Conservation (phyloP, 371 early-diverging fungal species). For the Capniomyces stellatus region DNA sequence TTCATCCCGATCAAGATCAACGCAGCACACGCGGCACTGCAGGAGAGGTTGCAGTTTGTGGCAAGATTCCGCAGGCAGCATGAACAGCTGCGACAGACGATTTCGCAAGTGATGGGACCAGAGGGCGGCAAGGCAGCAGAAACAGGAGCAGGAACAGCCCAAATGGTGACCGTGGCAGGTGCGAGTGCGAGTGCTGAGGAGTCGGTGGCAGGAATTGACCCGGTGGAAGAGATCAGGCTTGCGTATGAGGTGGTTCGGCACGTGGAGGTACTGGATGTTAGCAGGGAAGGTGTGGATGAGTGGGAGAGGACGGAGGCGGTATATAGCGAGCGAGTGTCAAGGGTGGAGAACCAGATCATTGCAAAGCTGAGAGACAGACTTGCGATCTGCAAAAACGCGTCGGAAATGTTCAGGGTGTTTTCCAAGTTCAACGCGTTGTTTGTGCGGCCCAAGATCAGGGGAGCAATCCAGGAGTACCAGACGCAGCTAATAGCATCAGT, state of each 20-base stretch:
- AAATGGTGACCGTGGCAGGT: neutral
- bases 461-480: slow-evolving; percentile 98
- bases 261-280: slow-evolving; percentile 88
- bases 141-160: slow-evolving; percentile 1
- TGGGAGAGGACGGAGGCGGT: slow-evolving; percentile 82
- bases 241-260: slow-evolving; percentile 88
- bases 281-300: slow-evolving; percentile 79
- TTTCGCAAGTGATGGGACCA: slow-evolving; percentile 65
- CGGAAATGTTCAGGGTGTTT: slow-evolving; percentile 98
- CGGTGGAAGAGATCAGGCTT: slow-evolving; percentile 72
- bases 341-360: slow-evolving; percentile 95
- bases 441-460: slow-evolving; percentile 96
- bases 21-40: slow-evolving; percentile 75
- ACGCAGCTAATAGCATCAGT: slow-evolving; percentile 91
- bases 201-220: slow-evolving; percentile 18
- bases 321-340: slow-evolving; percentile 88
- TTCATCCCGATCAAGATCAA: slow-evolving; percentile 88
- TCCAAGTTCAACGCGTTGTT: slow-evolving; percentile 97
- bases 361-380: slow-evolving; percentile 80
- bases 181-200: slow-evolving; percentile 31
- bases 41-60: slow-evolving; percentile 82
- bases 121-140: slow-evolving; percentile 5
- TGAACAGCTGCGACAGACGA: slow-evolving; percentile 87
- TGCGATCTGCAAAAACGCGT: slow-evolving; percentile 87
- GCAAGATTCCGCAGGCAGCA: slow-evolving; percentile 86